A percentile compares a stretch with the other conserved stretches of the same genome.
Evolutionary conservation across 2,329 filamentous ascomycete species (phyloP).

Genomic region (Fusarium nelsonii): DNA sequence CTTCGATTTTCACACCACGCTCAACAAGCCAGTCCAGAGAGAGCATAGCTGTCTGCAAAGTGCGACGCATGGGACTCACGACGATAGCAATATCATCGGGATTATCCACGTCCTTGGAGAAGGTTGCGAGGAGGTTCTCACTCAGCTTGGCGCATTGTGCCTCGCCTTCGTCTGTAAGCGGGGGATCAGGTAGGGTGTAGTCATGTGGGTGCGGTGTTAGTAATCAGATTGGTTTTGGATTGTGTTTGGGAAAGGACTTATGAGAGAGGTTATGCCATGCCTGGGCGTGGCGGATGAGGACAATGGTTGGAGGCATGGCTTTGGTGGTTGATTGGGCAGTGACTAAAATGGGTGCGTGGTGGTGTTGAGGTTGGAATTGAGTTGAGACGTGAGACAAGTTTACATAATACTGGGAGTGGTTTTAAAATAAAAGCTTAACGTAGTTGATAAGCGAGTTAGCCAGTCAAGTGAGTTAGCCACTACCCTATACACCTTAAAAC

Average conservation of each 20-base stretch:
- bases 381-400: neutral
- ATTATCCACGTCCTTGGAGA: constrained; percentile 50
- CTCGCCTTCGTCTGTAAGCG: constrained; percentile 62
- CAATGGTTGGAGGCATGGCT: constrained; percentile 69
- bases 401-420: neutral
- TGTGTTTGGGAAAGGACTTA: constrained; percentile 55
- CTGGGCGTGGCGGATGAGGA: constrained; percentile 92
- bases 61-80: constrained; percentile 74
- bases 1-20: constrained; percentile 65
- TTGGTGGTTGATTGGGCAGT: neutral
- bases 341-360: neutral
- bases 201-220: constrained; percentile 55
- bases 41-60: constrained; percentile 72
- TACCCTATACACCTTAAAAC: too few relatives aligned
- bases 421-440: neutral
- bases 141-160: constrained; percentile 62
- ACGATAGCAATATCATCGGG: constrained; percentile 64
- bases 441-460: too few relatives aligned
- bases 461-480: too few relatives aligned
- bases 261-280: constrained; percentile 66
- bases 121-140: constrained; percentile 56
- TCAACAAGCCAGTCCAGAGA: constrained; percentile 70
- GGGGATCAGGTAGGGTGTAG: constrained; percentile 63
- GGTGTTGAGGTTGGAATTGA: constrained; percentile 15
- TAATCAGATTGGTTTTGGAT: neutral